These are phyloP conservation scores for Trichoderma sp. DNA, from an alignment of 2,329 filamentous ascomycete species.

Conservation along the genomic window DNA sequence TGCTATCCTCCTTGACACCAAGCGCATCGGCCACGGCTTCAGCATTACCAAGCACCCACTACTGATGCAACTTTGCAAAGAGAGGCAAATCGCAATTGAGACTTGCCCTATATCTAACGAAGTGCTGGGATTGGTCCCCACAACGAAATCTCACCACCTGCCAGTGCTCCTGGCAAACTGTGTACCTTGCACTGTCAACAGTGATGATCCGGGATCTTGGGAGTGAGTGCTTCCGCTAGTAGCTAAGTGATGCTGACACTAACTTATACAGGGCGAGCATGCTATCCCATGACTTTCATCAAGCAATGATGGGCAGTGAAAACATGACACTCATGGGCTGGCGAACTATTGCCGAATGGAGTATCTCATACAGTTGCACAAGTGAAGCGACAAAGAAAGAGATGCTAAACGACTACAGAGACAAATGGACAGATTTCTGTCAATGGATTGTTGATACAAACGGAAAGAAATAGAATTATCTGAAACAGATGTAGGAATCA, in stretches of 20 bases:
- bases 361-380: constrained; percentile 2
- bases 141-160: constrained; percentile 76
- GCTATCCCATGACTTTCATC: constrained; percentile 20
- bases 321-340: constrained; percentile 20
- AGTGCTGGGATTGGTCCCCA: constrained; percentile 75
- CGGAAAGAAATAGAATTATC: not conserved
- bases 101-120: constrained; percentile 92
- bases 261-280: constrained; percentile 3
- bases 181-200: constrained; percentile 80
- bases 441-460: constrained; percentile 3
- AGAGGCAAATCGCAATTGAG: constrained; percentile 85
- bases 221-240: not conserved
- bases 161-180: constrained; percentile 84
- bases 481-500: not conserved
- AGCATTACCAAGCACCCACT: constrained; percentile 90
- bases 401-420: not conserved
- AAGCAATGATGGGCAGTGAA: constrained; percentile 21
- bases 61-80: constrained; percentile 83
- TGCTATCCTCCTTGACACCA: constrained; percentile 80
- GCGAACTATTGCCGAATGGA: constrained; percentile 17
- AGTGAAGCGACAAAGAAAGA: not conserved
- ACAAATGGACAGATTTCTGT: constrained; percentile 13
- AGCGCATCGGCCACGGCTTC: constrained; percentile 87
- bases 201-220: constrained; percentile 73
- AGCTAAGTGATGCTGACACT: not conserved